Evolutionary conservation across 495 filamentous ascomycete species (phyloP), one percentile per base, ranked within the genome.

Genomic region (Durotheca rogersii): DNA sequence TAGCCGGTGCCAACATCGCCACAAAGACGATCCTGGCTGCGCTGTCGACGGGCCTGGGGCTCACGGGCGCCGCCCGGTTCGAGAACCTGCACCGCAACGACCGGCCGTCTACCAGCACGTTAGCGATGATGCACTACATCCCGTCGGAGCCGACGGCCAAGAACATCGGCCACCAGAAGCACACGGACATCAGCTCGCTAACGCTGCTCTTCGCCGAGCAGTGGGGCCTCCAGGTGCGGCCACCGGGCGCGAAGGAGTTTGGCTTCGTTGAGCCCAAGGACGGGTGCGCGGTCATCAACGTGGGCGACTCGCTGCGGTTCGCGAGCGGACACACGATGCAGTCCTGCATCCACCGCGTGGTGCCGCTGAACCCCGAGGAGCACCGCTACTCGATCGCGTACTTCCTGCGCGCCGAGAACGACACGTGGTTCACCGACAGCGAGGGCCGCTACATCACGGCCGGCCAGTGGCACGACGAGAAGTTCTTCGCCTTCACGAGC

Each of bases 341-440:
- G 53, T 78, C 74, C 17, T 75, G 70, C 62, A 72, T 81, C 58
- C 79, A 82, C 67, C 70, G 77, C 34, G 78, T 82, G 9, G 74
- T 81, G 20, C 79, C 79, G 9, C 64, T 70, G 45, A 51, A 76
- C 64, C 63, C 64, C 27, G 49, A 51, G 47, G 69, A 77, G 69
- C 71, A 78, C 64, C 74, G 78, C 43, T 79, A 79, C 69, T 74
- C 69, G n/a, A 73, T 79, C 60, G 76, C 78, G 10, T 81, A 81
- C 62, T 80, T 81, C 69, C 68, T 80, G 39, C 69, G 78, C 7
- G 69, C 77, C 34, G 73, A 79, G 65, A 70, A 79, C 59, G 75
- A 74, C 47, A 69, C 68, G 54, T 65, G 70, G 65, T 79, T 78
- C 65, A 62, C 66, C 51, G 76, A 79, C 58, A 70, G 67, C 53